A percentile compares a stretch with the other conserved stretches of the same genome.
phyloP scores from a whole-genome alignment of 441 rosid genomes.

The Populus trichocarpa region DNA sequence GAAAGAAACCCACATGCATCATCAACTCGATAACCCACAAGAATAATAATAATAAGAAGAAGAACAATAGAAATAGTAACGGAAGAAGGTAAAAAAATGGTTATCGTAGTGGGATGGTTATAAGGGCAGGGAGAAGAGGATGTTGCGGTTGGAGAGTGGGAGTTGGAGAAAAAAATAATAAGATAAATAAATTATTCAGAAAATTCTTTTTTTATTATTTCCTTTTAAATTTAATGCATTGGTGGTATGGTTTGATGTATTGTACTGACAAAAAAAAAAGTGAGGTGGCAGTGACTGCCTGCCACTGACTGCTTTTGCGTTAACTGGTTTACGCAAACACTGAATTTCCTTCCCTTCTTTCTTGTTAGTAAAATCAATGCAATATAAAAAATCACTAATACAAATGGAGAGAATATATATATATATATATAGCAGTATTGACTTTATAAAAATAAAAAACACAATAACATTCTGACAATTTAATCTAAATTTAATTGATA shows the following conservation, averaged over 20 bases:
- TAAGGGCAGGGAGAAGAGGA: background rate
- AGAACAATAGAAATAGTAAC: slow-evolving; percentile 12
- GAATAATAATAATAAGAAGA: background rate
- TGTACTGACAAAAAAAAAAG: background rate
- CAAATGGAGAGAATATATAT: too few relatives aligned
- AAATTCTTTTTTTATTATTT: background rate
- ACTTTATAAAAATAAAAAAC: too few relatives aligned
- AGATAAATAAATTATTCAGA: slow-evolving; percentile 3
- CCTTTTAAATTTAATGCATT: too few relatives aligned
- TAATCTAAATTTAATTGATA: too few relatives aligned
- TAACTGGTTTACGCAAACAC: background rate
- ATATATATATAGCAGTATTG: too few relatives aligned
- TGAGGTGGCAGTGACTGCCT: background rate
- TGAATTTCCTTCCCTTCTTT: background rate
- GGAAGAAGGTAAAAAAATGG: slow-evolving; percentile 11
- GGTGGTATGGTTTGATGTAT: background rate
- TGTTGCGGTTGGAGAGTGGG: slow-evolving; percentile 13
- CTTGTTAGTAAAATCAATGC: too few relatives aligned
- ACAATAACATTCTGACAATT: too few relatives aligned
- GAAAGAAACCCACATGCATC: slow-evolving; percentile 7
- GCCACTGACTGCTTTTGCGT: background rate
- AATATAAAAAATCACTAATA: too few relatives aligned
- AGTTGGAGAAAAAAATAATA: slow-evolving; percentile 13
- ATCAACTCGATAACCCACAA: background rate
- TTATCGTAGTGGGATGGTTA: background rate